A percentile compares a stretch with the other conserved stretches of the same genome.
Conservation (phyloP, 305 asterid species). For the Nicotiana rustica region DNA sequence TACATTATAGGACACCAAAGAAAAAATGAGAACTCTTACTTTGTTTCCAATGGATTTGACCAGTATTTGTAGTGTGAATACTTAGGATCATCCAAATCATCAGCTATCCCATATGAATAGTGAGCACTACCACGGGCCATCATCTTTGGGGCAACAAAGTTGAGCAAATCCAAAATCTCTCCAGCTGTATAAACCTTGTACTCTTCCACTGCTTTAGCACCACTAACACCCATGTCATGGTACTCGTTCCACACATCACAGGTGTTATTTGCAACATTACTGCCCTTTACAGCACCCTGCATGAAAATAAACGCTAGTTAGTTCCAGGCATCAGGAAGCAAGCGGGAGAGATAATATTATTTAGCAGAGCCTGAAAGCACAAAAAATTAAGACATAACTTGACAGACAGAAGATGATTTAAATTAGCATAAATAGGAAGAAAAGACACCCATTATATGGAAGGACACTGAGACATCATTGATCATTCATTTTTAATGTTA, state of each 20-base stretch:
- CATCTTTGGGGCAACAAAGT: conserved; percentile 86
- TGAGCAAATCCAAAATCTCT: conserved; percentile 74
- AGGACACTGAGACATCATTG: conserved; percentile 17
- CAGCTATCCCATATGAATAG: conserved; percentile 89
- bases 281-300: conserved; percentile 88
- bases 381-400: neutral
- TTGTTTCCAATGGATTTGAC: conserved; percentile 94
- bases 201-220: conserved; percentile 76
- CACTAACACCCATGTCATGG: conserved; percentile 87
- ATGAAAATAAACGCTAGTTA: conserved; percentile 33
- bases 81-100: conserved; percentile 84
- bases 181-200: conserved; percentile 82
- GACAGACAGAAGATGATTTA: neutral
- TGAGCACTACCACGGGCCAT: conserved; percentile 89
- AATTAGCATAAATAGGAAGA: conserved; percentile 5
- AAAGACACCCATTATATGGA: neutral
- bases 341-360: neutral
- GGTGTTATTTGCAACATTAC: conserved; percentile 64
- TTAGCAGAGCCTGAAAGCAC: neutral
- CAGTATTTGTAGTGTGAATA: conserved; percentile 80
- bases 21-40: conserved; percentile 49
- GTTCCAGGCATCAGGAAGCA: conserved; percentile 17
- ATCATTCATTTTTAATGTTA: neutral
- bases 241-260: conserved; percentile 97
- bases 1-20: neutral